phyloP scores from a whole-genome alignment of 306 rosid genomes.

The Prunus kanzakura region DNA sequence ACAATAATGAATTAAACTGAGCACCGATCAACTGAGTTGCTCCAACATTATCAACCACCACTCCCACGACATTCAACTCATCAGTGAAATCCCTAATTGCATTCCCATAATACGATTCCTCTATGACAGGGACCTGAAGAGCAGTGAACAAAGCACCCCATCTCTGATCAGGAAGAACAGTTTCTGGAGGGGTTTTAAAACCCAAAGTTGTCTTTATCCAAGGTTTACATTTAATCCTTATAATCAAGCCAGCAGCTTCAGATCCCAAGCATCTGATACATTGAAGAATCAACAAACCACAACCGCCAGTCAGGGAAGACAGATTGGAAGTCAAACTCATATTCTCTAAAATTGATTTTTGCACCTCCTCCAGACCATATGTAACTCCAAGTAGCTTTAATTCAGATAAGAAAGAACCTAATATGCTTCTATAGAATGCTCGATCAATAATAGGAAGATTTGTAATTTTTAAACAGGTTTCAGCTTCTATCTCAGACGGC shows the following conservation, averaged over 20 bases:
- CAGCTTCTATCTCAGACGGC: not conserved
- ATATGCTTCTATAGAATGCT: slow-evolving; percentile 4
- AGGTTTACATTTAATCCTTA: not conserved
- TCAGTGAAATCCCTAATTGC: not conserved
- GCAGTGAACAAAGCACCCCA: slow-evolving; percentile 11
- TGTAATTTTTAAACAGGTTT: slow-evolving; percentile 1
- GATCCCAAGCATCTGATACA: slow-evolving; percentile 6
- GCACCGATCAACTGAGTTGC: slow-evolving; percentile 2
- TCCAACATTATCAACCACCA: slow-evolving; percentile 7
- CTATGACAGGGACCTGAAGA: slow-evolving; percentile 18
- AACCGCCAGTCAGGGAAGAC: slow-evolving; percentile 1
- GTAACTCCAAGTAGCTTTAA: slow-evolving; percentile 16
- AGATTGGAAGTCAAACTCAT: not conserved
- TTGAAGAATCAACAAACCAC: slow-evolving; percentile 9
- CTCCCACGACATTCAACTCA: slow-evolving; percentile 20
- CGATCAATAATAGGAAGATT: slow-evolving; percentile 16
- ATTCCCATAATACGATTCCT: slow-evolving; percentile 15
- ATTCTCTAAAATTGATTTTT: slow-evolving; percentile 16
- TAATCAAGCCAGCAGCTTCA: not conserved
- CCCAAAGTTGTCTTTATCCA: slow-evolving; percentile 16
- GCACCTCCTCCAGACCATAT: not conserved
- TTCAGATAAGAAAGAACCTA: slow-evolving; percentile 9
- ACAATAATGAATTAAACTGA: not conserved
- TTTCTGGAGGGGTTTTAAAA: slow-evolving; percentile 14
- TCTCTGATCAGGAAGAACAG: slow-evolving; percentile 4